Base-by-base conservation (phyloP, 1,284 basidiomycete species). In the Cryptococcus sp. region DNA sequence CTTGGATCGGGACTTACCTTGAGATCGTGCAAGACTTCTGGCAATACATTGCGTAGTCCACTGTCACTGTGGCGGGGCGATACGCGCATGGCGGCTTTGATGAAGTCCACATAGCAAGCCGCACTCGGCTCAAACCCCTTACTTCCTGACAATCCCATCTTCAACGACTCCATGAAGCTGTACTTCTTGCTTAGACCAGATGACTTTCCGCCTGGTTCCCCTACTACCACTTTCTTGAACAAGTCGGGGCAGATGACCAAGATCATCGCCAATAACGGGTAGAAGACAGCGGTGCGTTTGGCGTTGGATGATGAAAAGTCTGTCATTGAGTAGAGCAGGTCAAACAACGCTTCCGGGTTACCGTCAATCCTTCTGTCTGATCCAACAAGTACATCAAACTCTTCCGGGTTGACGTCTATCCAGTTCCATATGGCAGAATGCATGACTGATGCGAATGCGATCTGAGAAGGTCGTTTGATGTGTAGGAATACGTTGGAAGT, bases 361-460 rank as follows among this genome's bases (percentile, higher is more conserved):
- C 87, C 87, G 53, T 92, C 91, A 14, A 88, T 77, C 34, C 85
- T 83, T 44, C 83, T 79, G 13, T 79, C 77, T 7, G 68, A 67
- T 7, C 81, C 78, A 39, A 90, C 79, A 3, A 85, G 79, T 3
- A 86, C 84, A 47, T 86, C 85, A 69, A 85, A 96, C 66, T 97
- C 90, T 11, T 79, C 75, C 0, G 90, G 87, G 66, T 86, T 88
- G 14, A 84, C 79, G 45, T 88, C 85, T 46, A 96, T 86, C 91
- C 91, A 97, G 55, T 88, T 89, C 91, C 91, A 94, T 25, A 96
- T 80, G 0, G 88, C 88, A 32, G 83, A 80, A 14, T 90, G 83
- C 31, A 97, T 78, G 18, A 86, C 84, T 5, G 82, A 77, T 0
- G 89, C 85, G 31, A 92, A 79, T 0, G 86, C 83, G 3, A 82